phyloP scores from a whole-genome alignment of 139 green algal genomes.

The Chlorella sp. region DNA sequence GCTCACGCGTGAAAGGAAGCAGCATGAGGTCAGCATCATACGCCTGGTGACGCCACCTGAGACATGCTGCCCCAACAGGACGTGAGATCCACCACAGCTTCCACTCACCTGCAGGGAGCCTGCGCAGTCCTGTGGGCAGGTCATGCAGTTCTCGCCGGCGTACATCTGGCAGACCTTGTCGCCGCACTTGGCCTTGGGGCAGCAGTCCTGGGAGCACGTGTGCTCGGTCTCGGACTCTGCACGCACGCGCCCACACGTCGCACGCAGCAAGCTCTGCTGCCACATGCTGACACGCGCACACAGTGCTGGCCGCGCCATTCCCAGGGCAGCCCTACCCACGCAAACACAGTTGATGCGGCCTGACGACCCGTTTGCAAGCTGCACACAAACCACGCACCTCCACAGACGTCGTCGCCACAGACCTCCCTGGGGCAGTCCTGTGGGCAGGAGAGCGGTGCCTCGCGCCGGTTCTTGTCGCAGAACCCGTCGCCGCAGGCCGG shows the following conservation, averaged over 20 bases:
- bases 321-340: neutral
- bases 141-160: conserved; percentile 6
- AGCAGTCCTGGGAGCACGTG: conserved; percentile 1
- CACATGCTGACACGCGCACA: neutral
- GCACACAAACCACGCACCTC: neutral
- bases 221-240: neutral
- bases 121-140: neutral
- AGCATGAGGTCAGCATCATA: neutral
- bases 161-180: neutral
- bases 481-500: neutral
- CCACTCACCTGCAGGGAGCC: neutral
- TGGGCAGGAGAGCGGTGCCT: neutral
- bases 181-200: conserved; percentile 3
- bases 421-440: neutral
- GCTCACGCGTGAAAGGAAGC: neutral
- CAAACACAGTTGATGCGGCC: neutral
- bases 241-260: neutral
- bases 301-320: neutral
- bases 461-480: neutral
- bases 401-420: neutral
- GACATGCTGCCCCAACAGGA: neutral
- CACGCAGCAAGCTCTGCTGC: neutral
- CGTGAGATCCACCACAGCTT: neutral
- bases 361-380: too few relatives aligned
- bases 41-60: too few relatives aligned